Conservation (phyloP, 208 protist genomes). For the Leishmania guyanensis region DNA sequence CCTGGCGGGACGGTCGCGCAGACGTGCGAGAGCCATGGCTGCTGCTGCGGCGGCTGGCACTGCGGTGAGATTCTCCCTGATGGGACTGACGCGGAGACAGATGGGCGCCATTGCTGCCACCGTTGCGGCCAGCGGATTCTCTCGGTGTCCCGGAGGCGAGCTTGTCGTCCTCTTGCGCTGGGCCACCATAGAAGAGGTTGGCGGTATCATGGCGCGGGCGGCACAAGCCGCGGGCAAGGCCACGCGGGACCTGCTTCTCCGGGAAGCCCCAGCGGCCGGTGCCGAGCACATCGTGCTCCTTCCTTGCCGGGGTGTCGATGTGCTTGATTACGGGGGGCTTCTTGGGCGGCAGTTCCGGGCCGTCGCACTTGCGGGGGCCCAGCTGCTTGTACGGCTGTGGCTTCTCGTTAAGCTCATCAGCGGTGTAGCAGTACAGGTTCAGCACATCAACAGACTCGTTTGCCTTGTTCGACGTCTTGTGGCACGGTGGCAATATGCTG, state of each 20-base stretch:
- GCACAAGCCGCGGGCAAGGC: slow-evolving; percentile 43
- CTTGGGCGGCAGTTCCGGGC: slow-evolving; percentile 51
- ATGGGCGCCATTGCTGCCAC: neutral
- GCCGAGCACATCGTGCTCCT: slow-evolving; percentile 82
- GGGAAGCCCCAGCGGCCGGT: slow-evolving; percentile 61
- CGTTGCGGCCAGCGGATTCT: neutral
- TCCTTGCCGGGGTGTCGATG: slow-evolving; percentile 64
- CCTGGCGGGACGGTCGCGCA: slow-evolving; percentile 1
- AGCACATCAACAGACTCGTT: slow-evolving; percentile 80
- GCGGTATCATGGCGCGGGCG: slow-evolving; percentile 53
- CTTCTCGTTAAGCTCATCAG: slow-evolving; percentile 68
- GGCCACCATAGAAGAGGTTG: slow-evolving; percentile 39
- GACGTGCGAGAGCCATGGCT: neutral
- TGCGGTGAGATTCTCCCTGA: neutral
- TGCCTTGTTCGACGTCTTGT: slow-evolving; percentile 43
- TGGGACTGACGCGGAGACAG: neutral
- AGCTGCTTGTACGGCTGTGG: slow-evolving; percentile 39
- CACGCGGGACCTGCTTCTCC: slow-evolving; percentile 39
- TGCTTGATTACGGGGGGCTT: slow-evolving; percentile 47
- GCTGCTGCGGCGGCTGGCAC: neutral
- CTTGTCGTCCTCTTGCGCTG: neutral
- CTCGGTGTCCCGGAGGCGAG: neutral
- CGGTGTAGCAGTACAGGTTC: slow-evolving; percentile 70
- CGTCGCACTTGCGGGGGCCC: slow-evolving; percentile 57
- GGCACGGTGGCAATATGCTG: slow-evolving; percentile 34